Conservation (phyloP, 345 rosid species). For the Acer campestre region DNA sequence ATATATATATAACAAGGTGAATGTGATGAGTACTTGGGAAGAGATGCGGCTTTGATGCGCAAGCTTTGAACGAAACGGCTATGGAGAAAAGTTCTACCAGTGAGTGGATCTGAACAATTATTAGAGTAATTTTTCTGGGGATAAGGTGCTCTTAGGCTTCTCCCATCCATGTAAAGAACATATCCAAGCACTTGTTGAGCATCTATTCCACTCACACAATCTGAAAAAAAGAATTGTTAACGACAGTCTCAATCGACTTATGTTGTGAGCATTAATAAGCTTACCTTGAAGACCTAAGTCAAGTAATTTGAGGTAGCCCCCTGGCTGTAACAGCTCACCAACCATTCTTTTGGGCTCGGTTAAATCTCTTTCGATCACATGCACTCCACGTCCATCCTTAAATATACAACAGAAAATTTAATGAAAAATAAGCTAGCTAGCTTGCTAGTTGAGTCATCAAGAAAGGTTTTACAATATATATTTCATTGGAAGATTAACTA, state of each 20-base stretch:
- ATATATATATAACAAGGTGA: no score
- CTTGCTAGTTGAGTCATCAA: no score
- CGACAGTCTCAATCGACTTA: no score
- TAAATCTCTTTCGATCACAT: constrained; percentile 62
- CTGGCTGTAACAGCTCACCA: constrained; percentile 68
- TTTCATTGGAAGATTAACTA: not conserved
- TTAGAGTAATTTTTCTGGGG: constrained; percentile 33
- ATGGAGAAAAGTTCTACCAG: constrained; percentile 57
- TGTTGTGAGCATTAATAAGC: not conserved
- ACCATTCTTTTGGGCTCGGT: constrained; percentile 56
- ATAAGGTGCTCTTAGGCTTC: constrained; percentile 37
- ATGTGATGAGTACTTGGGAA: constrained; percentile 31
- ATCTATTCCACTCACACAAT: constrained; percentile 52
- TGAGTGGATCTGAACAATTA: constrained; percentile 28
- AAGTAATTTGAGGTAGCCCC: constrained; percentile 56
- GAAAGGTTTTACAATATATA: no score
- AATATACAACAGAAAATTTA: not conserved
- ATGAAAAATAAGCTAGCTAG: not conserved
- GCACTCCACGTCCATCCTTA: constrained; percentile 56
- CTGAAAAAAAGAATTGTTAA: constrained; percentile 14
- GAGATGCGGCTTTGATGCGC: constrained; percentile 56
- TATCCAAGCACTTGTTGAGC: constrained; percentile 49
- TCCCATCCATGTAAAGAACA: constrained; percentile 51
- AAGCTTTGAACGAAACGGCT: constrained; percentile 56
- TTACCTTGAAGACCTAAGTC: constrained; percentile 62